Evolutionary conservation across 2,329 filamentous ascomycete species (phyloP), one percentile per base, ranked within the genome.

Genomic region (Botrytis medusae): DNA sequence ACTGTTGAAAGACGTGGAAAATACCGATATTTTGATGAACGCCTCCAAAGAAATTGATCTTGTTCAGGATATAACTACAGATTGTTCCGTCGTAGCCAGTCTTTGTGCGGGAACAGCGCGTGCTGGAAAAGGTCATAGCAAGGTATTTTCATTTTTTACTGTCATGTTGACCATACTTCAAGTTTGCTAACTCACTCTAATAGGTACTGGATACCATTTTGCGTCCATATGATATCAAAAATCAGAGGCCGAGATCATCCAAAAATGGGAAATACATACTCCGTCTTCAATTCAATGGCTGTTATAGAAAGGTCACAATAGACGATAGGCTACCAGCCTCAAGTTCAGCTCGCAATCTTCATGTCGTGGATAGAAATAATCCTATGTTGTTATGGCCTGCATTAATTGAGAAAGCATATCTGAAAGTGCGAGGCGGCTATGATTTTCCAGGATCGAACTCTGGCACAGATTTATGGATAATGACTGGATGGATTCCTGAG

Each of bases 391-490:
- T 98, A 22, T 98, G 95, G 94, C 96, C 96, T 9, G 94, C 95
- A 2, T 86, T 99, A 7, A 85, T 98, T 25, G 96, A 99, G 81
- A 99, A 99, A 81, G 96, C 96, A 0, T 99, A 99, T 78, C 85
- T 99, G 1, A 99, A 98, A 84, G 90, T 98, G 18, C 89, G 95
- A 72, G 96, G 96, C 42, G 96, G 96, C 48, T 99, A 99, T 81
- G 95, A 99, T 80, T 99, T 99, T 77, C 95, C 96, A 0, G 96
- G 96, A 12, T 98, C 96, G 79, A 98, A 98, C 81, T 98, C 95
- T 0, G 95, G 94, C 18, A 98, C 95, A 3, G 96, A 99, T 82
- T 84, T 99, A 6, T 97, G 93, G 89, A 92, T 97, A 1, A 83
- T 99, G 72, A 97, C 93, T 0, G 95, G 96, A 44, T 99, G 96